Base-by-base conservation (phyloP, 1,284 basidiomycete species). In the Coniferiporia sulphurascens region DNA sequence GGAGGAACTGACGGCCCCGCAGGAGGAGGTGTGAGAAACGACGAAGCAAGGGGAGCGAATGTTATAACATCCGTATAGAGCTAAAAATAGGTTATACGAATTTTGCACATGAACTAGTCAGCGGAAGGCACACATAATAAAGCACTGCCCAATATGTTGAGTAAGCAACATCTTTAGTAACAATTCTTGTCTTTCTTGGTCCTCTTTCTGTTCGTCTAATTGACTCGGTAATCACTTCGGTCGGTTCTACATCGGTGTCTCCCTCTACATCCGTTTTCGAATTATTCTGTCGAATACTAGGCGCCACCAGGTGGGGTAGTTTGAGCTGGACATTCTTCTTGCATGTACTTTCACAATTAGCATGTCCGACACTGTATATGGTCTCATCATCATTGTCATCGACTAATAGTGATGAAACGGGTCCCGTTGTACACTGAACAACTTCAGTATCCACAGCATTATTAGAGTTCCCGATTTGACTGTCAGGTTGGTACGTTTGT, bases 11-110 rank as follows among this genome's bases (percentile, higher is more conserved):
- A 66, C 10, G 72, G 58, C 17, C 50, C n/a, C 9, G 62, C 15
- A 22, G 56, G 13, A 22, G 66, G 61, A 12, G 71, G 62, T 45
- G 69, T 64, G 12, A 71, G 67, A 67, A 87, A 88, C 19, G 83
- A 79, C 1, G 87, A 95, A 0, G 90, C 85, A 6, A 95, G 75
- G 0, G 93, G 93, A 0, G 93, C 90, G 68, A 95, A 95, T 44
- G 86, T 79, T 62, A 95, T 87, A 4, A 78, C 82, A 67, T 95
- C 90, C 15, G 93, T 94, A 70, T 95, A 95, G 41, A 95, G 76
- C 89, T 92, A 65, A 34, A 50, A 19, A n/a, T 27, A 9, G n/a
- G 27, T 58, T 38, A 41, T 41, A 41, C 9, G 52, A 41, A 32
- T 50, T 34, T 61, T 22, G 58, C 58, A 52, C 27, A 17, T 52